These are phyloP conservation scores for Purpureocillium lavendulum DNA, from an alignment of 2,329 filamentous ascomycete genomes.

Conservation along the genomic window DNA sequence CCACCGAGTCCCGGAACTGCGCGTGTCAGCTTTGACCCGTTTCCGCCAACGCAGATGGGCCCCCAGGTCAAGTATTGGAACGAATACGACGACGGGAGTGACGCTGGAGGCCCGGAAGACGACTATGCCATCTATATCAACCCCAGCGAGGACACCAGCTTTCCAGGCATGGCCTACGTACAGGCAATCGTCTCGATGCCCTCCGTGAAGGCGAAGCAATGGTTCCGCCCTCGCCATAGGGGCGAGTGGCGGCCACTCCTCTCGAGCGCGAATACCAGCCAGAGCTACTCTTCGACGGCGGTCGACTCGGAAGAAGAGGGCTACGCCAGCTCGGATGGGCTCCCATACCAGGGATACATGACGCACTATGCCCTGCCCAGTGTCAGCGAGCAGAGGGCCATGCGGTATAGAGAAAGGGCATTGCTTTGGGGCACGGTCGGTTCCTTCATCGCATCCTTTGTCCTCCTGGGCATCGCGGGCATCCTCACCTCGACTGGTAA, in stretches of 20 bases:
- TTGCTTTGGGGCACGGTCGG: slow-evolving; percentile 45
- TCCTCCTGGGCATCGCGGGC: slow-evolving; percentile 56
- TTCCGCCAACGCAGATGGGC: slow-evolving; percentile 19
- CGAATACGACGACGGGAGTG: slow-evolving; percentile 78
- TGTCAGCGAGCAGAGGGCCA: slow-evolving; percentile 40
- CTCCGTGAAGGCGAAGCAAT: slow-evolving; percentile 41
- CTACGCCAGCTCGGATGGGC: slow-evolving; percentile 45
- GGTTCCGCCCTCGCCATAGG: slow-evolving; percentile 30
- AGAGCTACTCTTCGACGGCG: slow-evolving; percentile 20
- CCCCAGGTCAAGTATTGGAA: slow-evolving; percentile 63
- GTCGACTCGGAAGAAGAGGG: slow-evolving; percentile 35
- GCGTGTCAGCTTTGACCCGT: slow-evolving; percentile 18
- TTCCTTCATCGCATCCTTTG: slow-evolving; percentile 49
- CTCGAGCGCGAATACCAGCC: slow-evolving; percentile 7
- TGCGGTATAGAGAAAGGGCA: slow-evolving; percentile 43
- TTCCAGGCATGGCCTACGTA: slow-evolving; percentile 56
- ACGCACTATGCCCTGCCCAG: slow-evolving; percentile 47
- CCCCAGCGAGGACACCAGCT: slow-evolving; percentile 51
- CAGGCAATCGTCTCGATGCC: slow-evolving; percentile 41
- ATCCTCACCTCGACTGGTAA: slow-evolving; percentile 61
- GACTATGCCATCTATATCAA: slow-evolving; percentile 69
- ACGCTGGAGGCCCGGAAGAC: slow-evolving; percentile 48
- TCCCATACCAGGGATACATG: slow-evolving; percentile 41
- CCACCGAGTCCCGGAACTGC: slow-evolving; percentile 1
- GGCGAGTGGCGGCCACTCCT: slow-evolving; percentile 15